Base-by-base conservation (phyloP, 495 filamentous ascomycete genomes). In the Jackrogersella multiformis region DNA sequence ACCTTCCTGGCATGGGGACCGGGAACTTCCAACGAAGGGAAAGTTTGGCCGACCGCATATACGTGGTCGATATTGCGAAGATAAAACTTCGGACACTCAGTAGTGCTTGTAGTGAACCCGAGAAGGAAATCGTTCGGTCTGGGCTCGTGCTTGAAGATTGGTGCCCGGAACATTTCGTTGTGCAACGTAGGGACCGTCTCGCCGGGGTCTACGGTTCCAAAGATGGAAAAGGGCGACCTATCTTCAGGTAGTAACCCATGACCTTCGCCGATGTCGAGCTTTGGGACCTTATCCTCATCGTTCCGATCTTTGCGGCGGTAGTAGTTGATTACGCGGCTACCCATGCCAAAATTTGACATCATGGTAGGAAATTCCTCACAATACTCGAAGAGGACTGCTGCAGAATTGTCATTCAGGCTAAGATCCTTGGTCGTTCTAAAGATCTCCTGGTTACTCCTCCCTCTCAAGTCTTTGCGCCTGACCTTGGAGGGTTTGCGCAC, bases 341-440 rank as follows among this genome's bases (percentile, higher is more conserved):
- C 94, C 95, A 99, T 99, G 62, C 94, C 95, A 66, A 97, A 94
- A 76, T 96, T 96, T 6, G 95, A 97, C 64, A 99, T 82, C 58
- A 94, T 90, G 10, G 87, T 90, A 1, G 95, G 95, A 56, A 91
- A 90, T 75, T 98, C 92, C 74, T 99, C 95, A 9, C 92, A 95
- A 77, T 98, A 98, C 78, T 99, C 95, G 30, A 97, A 87, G 13
- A 99, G 82, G 7, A 97, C 80, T 13, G 90, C 88, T 21, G 86
- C 89, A 0, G 96, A 93, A 72, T 94, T 97, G 74, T 99, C 95
- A 57, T 88, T 90, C 70, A 97, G 76, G 0, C 89, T 90, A 12
- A 99, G 83, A 56, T 96, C 88, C 58, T 88, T 87, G 2, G 92
- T 88, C 13, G 82, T 87, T 34, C 83, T 81, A 79, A 92, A 97